phyloP scores from a whole-genome alignment of 2,329 filamentous ascomycete species.

The Alternaria dauci region DNA sequence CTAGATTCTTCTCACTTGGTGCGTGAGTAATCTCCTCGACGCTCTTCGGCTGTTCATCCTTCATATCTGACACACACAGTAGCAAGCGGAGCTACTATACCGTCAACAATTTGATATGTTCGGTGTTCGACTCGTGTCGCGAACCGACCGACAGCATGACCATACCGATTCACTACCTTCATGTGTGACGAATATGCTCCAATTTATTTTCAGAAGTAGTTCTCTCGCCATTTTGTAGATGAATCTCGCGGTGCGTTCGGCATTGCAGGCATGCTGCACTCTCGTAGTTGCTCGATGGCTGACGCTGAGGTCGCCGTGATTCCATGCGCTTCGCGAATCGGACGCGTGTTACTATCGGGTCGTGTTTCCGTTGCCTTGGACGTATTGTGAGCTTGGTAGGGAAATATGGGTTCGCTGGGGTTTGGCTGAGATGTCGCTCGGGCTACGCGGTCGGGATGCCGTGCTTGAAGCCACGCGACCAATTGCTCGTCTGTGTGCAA shows the following conservation, averaged over 20 bases:
- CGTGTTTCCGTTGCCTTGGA: neutral
- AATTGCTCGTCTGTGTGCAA: constrained; percentile 32
- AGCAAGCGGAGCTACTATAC: neutral
- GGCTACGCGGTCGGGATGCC: constrained; percentile 14
- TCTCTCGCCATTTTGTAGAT: constrained; percentile 2
- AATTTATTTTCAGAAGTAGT: constrained; percentile 3
- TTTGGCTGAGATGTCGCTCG: constrained; percentile 2
- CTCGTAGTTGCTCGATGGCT: neutral
- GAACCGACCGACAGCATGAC: neutral
- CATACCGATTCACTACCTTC: too few species aligned
- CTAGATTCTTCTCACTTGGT: neutral
- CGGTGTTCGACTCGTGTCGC: neutral
- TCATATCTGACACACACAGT: neutral
- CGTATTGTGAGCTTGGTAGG: neutral
- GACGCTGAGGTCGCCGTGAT: neutral
- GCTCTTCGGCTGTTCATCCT: neutral
- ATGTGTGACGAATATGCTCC: neutral
- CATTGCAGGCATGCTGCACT: constrained; percentile 1
- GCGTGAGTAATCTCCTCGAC: neutral
- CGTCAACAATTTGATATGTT: neutral
- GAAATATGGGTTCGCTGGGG: neutral
- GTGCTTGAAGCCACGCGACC: constrained; percentile 29
- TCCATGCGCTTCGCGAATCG: neutral
- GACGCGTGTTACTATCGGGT: neutral
- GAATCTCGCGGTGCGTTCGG: neutral